These are phyloP conservation scores for Juncus inflexus DNA, from an alignment of 176 grass and related monocot genomes.

Conservation along the genomic window DNA sequence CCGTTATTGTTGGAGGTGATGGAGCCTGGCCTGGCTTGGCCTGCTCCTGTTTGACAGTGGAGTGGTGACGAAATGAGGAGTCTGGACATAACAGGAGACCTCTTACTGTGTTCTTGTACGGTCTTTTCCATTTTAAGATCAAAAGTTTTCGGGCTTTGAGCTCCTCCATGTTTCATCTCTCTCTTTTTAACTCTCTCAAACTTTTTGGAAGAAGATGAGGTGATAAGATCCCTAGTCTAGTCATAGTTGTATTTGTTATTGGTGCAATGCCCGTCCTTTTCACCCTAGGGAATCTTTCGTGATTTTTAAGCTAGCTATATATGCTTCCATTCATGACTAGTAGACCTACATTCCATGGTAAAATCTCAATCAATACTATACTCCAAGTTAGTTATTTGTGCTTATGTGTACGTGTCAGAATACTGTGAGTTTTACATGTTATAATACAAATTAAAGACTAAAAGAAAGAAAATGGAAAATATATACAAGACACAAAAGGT, in stretches of 20 bases:
- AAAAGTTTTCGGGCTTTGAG: not conserved
- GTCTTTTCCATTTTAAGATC: slow-evolving; percentile 17
- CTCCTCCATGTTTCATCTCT: not conserved
- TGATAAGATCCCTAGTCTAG: not conserved
- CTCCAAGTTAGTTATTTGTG: too few species aligned
- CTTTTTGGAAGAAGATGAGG: not conserved
- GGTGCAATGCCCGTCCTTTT: not conserved
- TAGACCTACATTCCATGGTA: too few species aligned
- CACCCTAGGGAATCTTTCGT: not conserved
- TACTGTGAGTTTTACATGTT: too few species aligned
- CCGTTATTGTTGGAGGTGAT: too few species aligned
- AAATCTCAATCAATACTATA: too few species aligned
- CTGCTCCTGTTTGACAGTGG: too few species aligned
- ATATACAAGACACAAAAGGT: too few species aligned
- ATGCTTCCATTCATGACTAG: slow-evolving; percentile 1
- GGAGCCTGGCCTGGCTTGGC: too few species aligned
- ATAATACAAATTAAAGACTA: too few species aligned
- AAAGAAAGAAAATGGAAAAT: too few species aligned
- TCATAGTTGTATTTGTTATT: not conserved
- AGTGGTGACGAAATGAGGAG: not conserved
- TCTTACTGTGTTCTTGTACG: slow-evolving; percentile 11
- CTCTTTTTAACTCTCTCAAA: slow-evolving; percentile 3
- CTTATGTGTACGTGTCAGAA: too few species aligned
- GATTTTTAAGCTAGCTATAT: not conserved
- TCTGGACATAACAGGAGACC: slow-evolving; percentile 9